Evolutionary conservation across 805 yeast genomes (phyloP), one percentile per base, ranked within the genome.

Genomic region (Pichia eremophila): DNA sequence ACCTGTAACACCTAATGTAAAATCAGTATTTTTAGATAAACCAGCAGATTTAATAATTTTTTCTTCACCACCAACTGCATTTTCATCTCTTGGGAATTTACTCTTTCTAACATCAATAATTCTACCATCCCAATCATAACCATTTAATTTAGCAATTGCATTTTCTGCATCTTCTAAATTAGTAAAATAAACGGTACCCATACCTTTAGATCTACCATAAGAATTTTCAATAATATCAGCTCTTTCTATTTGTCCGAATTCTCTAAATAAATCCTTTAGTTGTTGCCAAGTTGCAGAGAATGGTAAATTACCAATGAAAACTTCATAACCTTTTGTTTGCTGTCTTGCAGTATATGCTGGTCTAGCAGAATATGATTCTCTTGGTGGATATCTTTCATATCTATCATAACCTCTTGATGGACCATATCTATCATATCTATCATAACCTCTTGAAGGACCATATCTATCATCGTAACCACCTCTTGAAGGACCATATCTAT

Each of bases 291-390:
- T 79, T 39, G 78, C 71, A n/a, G 84, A 75, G 68, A 74, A 88
- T 18, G 98, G 96, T 53, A 90, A 68, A 63, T 90, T 87, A 32
- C 86, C 86, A 40, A 86, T 79, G 64, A 84, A 86, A 39, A 88
- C 72, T 62, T 85, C 90, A 54, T 60, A 53, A 40, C 70, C 67
- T 50, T 59, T 67, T 14, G 57, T 52, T 41, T 57, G 51, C 35
- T 55, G 40, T 50, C 47, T 53, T 49, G 47, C 40, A 34, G 36
- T 12, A 15, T 34, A 15, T 12, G 36, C 36, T 14, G 36, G 17
- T 34, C 17, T 34, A 14, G 36, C 17, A 14, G 36, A 15, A 18
- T 40, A 39, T 51, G 56, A 40, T 50, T 51, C 46, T 58, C 56
- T 50, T 39, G 52, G 47, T 18, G 31, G 22, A 48, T 48, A 39